These are phyloP conservation scores for Melampsora americana DNA, from an alignment of 1,284 basidiomycete genomes.

Conservation along the genomic window DNA sequence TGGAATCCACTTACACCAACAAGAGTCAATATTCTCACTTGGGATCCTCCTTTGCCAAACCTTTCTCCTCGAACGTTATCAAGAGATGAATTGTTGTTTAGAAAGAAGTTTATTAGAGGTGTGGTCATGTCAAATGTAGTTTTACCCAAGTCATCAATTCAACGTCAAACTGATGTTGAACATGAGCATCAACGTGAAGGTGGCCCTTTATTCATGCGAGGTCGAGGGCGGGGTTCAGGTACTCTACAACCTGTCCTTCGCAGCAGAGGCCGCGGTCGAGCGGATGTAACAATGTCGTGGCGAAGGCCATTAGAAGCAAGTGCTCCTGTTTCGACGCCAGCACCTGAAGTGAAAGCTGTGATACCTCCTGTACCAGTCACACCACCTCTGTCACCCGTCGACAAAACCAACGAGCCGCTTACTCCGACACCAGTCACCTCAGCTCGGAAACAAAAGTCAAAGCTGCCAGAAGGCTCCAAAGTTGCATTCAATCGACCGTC, in stretches of 20 bases:
- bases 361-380: neutral
- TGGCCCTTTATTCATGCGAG: constrained; percentile 8
- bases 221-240: constrained; percentile 22
- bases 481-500: constrained; percentile 37
- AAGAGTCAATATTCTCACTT: constrained; percentile 33
- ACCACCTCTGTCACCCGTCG: neutral
- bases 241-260: neutral
- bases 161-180: constrained; percentile 10
- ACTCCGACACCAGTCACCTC: neutral
- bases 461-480: constrained; percentile 35
- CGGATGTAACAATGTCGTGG: constrained; percentile 36
- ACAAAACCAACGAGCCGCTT: neutral
- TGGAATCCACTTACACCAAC: constrained; percentile 36
- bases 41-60: constrained; percentile 38
- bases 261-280: constrained; percentile 21
- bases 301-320: constrained; percentile 28
- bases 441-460: constrained; percentile 21
- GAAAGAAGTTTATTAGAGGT: constrained; percentile 36
- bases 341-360: neutral
- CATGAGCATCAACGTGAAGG: constrained; percentile 2
- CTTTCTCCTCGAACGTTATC: constrained; percentile 34
- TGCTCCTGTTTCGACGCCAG: neutral
- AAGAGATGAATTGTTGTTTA: constrained; percentile 41
- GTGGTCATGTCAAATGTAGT: constrained; percentile 34
- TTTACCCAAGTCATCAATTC: constrained; percentile 23